A percentile compares a stretch with the other conserved stretches of the same genome.
Conservation (phyloP, 1,284 basidiomycete species). For the Ustilago hordei region DNA sequence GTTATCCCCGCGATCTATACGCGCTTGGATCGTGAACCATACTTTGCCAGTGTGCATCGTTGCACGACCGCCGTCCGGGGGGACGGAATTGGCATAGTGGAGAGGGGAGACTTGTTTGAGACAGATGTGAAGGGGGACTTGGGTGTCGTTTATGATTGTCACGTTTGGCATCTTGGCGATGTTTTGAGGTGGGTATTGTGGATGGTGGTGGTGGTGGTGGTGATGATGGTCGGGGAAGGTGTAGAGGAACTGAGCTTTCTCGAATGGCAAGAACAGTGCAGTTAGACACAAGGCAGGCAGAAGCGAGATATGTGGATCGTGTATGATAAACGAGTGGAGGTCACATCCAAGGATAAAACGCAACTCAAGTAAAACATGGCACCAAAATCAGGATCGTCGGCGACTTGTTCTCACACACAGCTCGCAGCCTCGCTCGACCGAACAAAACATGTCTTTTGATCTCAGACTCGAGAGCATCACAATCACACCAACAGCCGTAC, state of each 20-base stretch:
- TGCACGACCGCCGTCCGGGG: slow-evolving; percentile 45
- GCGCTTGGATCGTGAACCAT: slow-evolving; percentile 63
- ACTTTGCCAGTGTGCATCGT: slow-evolving; percentile 52
- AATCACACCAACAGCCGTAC: not conserved
- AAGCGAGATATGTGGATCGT: slow-evolving; percentile 1
- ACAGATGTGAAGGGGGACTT: slow-evolving; percentile 59
- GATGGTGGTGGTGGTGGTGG: not conserved
- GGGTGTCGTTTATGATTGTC: slow-evolving; percentile 60
- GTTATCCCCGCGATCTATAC: slow-evolving; percentile 55
- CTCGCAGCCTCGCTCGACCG: not conserved
- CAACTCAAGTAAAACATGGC: not conserved
- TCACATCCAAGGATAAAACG: not conserved
- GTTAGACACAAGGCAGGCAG: not conserved
- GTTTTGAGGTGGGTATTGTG: not conserved
- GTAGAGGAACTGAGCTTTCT: not conserved
- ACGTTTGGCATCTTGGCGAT: slow-evolving; percentile 49
- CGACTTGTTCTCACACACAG: not conserved
- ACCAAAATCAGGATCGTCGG: not conserved
- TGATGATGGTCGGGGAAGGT: not conserved
- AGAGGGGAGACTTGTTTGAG: slow-evolving; percentile 61
- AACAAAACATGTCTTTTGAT: too few species aligned
- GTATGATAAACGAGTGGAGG: not conserved
- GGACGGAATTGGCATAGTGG: slow-evolving; percentile 58
- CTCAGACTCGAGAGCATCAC: not conserved
- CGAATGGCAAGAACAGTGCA: not conserved